Conservation (phyloP, 305 asterid species). For the Plantago coronopus region DNA sequence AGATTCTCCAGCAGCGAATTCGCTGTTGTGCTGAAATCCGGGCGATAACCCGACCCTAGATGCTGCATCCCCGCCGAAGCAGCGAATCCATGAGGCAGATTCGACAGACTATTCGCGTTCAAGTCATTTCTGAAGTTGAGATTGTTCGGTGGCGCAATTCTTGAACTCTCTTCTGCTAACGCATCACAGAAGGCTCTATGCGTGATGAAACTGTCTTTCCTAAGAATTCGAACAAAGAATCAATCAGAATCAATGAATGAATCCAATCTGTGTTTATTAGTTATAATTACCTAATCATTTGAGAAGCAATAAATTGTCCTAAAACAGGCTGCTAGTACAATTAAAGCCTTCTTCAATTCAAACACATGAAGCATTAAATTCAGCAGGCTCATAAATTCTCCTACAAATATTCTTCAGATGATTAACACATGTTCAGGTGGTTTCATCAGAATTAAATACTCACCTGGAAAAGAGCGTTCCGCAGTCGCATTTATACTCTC, state of each 20-base stretch:
- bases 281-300: slow-evolving; percentile 18
- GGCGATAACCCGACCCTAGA: slow-evolving; percentile 23
- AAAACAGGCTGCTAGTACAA: not conserved
- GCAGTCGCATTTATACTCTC: slow-evolving; percentile 67
- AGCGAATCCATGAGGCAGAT: slow-evolving; percentile 29
- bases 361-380: slow-evolving; percentile 16
- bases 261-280: not conserved
- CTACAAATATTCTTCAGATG: slow-evolving; percentile 36
- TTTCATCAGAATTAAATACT: slow-evolving; percentile 19
- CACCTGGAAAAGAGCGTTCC: slow-evolving; percentile 77
- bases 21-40: slow-evolving; percentile 24
- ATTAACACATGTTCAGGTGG: slow-evolving; percentile 11
- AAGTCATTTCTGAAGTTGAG: slow-evolving; percentile 38
- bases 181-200: slow-evolving; percentile 63
- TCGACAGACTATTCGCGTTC: slow-evolving; percentile 15
- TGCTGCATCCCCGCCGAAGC: slow-evolving; percentile 22
- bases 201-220: slow-evolving; percentile 48
- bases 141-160: slow-evolving; percentile 32
- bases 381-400: too few species aligned
- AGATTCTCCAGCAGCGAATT: slow-evolving; percentile 17
- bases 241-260: not conserved
- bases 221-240: not conserved
- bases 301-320: slow-evolving; percentile 23
- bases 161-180: slow-evolving; percentile 46
- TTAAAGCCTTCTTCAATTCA: slow-evolving; percentile 11